These are phyloP conservation scores for Echites panduratus DNA, from an alignment of 257 asterid genomes.

Conservation along the genomic window DNA sequence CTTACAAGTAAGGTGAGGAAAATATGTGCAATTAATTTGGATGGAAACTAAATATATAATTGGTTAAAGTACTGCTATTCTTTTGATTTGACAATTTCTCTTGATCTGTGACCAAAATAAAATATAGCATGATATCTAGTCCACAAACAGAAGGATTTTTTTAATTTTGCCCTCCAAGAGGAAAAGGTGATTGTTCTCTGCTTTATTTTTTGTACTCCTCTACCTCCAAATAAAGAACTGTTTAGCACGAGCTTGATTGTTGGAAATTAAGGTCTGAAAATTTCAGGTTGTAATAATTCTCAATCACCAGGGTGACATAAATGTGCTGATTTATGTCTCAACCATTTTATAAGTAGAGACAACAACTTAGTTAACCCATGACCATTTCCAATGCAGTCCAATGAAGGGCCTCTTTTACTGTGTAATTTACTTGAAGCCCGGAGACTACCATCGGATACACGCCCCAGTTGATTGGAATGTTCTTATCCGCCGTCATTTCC, in stretches of 20 bases:
- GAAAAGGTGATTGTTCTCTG: neutral
- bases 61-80: neutral
- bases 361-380: conserved; percentile 3
- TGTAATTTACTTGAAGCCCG: conserved; percentile 93
- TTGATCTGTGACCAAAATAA: neutral
- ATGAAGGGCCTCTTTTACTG: conserved; percentile 87
- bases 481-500: conserved; percentile 71
- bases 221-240: neutral
- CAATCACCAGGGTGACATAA: neutral
- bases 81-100: neutral
- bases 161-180: no score
- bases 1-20: neutral
- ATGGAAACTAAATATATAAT: neutral
- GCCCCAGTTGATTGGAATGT: conserved; percentile 93
- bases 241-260: neutral
- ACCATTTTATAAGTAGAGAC: conserved; percentile 3
- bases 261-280: neutral
- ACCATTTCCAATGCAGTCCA: conserved; percentile 47
- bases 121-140: neutral
- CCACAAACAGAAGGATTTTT: neutral
- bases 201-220: neutral
- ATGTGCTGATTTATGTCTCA: neutral
- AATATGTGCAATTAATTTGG: neutral
- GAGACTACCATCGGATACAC: conserved; percentile 96
- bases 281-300: neutral